Base-by-base conservation (phyloP, 192 early-diverging fungal genomes). In the Mortierella alpina region DNA sequence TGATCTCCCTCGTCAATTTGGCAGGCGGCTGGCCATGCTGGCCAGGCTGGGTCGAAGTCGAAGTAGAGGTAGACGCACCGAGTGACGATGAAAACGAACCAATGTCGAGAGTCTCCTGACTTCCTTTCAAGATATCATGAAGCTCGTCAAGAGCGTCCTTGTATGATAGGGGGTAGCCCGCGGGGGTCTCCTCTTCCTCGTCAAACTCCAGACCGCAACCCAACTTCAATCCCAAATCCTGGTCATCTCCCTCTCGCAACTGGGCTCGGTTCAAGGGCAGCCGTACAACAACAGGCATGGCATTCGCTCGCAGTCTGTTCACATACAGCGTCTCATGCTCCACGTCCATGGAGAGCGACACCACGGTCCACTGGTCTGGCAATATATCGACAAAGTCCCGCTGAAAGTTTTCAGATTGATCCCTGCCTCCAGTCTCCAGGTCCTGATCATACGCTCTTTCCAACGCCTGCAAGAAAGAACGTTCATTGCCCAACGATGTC, bases 271-370 rank as follows among this genome's bases (percentile, higher is more conserved):
- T 87, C 68, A 98, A 82, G 0, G 96, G 96, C 55, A 98, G 73
- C 41, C 92, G 87, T 2, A 96, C 59, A 5, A 92, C 82, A 23
- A 93, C 45, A 0, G 95, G 95, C 5, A 74, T 67, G 3, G 69
- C 66, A 22, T 68, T 73, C 0, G 65, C 82, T 23, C 81, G 74
- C 59, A 92, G 82, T 13, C 93, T 89, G 40, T 91, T 89, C 15
- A 97, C 74, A 74, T 94, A 93, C 59, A 98, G 61, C 6, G 90
- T 85, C 52, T 94, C 83, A 20, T 86, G 80, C 22, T 85, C 73
- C 1, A 82, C 58, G 64, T 98, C 96, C 42, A 96, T 80, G 0
- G 94, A 91, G 40, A 98, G 67, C 0, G 91, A 94, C 48, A 93
- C 93, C 0, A 94, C 94, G 0, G 89, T 88, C 95, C 95, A 97